Conservation (phyloP, 2,329 filamentous ascomycete genomes). For the Dactylellina sp. region DNA sequence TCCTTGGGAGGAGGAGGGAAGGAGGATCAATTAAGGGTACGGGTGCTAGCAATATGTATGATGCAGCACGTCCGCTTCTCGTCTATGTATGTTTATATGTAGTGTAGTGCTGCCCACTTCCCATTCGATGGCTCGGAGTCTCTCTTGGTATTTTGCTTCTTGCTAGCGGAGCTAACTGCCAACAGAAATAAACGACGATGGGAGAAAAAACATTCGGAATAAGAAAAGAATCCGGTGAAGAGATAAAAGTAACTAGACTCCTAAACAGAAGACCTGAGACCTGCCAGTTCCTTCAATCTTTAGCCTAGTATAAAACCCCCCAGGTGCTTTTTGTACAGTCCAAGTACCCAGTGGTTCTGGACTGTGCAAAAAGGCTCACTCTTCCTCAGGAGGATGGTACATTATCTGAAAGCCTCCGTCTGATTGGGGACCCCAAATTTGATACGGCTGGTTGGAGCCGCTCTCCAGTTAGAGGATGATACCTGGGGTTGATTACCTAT, state of each 20-base stretch:
- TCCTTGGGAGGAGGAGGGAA: constrained; percentile 32
- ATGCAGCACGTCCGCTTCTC: constrained; percentile 55
- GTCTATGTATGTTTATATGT: constrained; percentile 56
- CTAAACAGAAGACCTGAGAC: constrained; percentile 42
- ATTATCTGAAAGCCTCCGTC: constrained; percentile 54
- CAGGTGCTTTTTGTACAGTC: constrained; percentile 40
- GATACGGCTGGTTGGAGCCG: constrained; percentile 57
- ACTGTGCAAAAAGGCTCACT: constrained; percentile 54
- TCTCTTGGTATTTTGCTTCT: constrained; percentile 42
- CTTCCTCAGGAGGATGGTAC: constrained; percentile 57
- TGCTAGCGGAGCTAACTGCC: constrained; percentile 37
- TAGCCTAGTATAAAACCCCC: constrained; percentile 53
- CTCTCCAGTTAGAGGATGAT: constrained; percentile 55
- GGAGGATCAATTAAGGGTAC: constrained; percentile 56
- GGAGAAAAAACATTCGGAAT: constrained; percentile 56
- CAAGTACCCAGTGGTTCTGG: constrained; percentile 49
- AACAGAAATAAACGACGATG: constrained; percentile 40
- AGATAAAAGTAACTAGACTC: constrained; percentile 33
- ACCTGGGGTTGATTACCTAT: constrained; percentile 55
- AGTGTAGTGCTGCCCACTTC: constrained; percentile 46
- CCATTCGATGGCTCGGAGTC: constrained; percentile 46
- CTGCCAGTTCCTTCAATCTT: constrained; percentile 51
- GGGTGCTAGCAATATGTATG: constrained; percentile 57
- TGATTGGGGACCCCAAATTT: constrained; percentile 56
- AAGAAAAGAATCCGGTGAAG: constrained; percentile 58